A percentile compares a stretch with the other conserved stretches of the same genome.
Evolutionary conservation across 495 filamentous ascomycete genomes (phyloP).

Genomic region (Letharia columbiana): DNA sequence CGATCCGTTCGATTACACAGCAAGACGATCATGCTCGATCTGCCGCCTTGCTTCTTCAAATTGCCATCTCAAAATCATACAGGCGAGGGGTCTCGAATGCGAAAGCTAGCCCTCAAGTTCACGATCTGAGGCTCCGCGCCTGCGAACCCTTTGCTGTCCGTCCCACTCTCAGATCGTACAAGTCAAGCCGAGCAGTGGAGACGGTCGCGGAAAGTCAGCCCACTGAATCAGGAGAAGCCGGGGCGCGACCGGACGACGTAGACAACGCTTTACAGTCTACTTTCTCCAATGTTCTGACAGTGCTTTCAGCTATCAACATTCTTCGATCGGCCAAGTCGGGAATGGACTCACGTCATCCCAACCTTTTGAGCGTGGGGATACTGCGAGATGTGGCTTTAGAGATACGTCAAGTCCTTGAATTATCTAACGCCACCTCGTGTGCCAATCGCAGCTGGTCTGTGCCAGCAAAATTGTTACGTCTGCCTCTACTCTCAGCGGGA

Average conservation of each 20-base stretch:
- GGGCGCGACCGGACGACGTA: background rate
- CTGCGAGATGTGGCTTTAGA: constrained; percentile 4
- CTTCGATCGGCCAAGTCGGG: background rate
- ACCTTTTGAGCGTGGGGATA: background rate
- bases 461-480: background rate
- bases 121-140: constrained; percentile 15
- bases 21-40: constrained; percentile 32
- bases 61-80: constrained; percentile 27
- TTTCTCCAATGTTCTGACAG: constrained; percentile 9
- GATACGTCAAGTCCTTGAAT: constrained; percentile 8
- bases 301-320: background rate
- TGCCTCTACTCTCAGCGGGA: constrained; percentile 14
- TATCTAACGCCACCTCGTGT: background rate
- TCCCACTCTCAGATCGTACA: constrained; percentile 3
- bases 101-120: constrained; percentile 3
- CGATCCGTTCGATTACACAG: constrained; percentile 36
- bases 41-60: constrained; percentile 36
- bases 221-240: background rate
- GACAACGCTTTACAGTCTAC: background rate
- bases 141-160: background rate
- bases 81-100: background rate
- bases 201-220: background rate
- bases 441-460: background rate
- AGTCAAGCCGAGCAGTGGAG: background rate
- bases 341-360: no score